Base-by-base conservation (phyloP, 768 basidiomycete species). In the Auriscalpium orientale region DNA sequence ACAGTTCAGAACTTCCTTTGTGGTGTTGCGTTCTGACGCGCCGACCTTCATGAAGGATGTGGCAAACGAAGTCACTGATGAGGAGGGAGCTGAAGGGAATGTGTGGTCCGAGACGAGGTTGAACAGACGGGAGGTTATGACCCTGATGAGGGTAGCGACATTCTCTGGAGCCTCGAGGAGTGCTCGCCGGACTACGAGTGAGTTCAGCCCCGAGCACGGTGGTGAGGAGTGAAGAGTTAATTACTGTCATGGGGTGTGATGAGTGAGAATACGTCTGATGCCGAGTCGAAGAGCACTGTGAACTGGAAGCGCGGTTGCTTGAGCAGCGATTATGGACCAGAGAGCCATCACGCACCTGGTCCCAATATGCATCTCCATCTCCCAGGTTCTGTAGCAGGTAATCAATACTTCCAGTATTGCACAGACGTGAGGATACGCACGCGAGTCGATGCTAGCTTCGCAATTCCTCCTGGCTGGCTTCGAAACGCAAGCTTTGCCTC, bases 401-500 rank as follows among this genome's bases (percentile, higher is more conserved):
- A 28, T 28, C 28, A 4, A 28, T 28, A 7, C 28, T 28, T 28
- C 7, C 28, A 28, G 28, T 5, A 28, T 28, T 28, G 28, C 28
- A 28, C 28, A 28, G 28, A 28, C 28, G 18, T n/a, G 16, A 51
- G 48, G 12, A 5, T 46, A 73, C 90, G 62, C 70, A 93, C 92
- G 62, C 91, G 81, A 35, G 78, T 79, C 13, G 83, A 77, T 49
- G 83, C 79, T 45, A 97, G 70, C 67, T 91, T 88, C 49, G 83
- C 76, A 51, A 97, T 84, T 16, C 93, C 93, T 45, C 79, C 78
- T 0, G 89, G 82, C 57, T 88, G 88, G 62, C 84, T 89, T 43
- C 90, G 84, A 69, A 97, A 97, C 11, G 85, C 84, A 16, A 97
- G 82, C 70, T 95, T 95, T 48, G 91, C 85, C 66, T 93, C 89